These are phyloP conservation scores for Protostelium mycophagum DNA, from an alignment of 78 protist species.

Conservation along the genomic window DNA sequence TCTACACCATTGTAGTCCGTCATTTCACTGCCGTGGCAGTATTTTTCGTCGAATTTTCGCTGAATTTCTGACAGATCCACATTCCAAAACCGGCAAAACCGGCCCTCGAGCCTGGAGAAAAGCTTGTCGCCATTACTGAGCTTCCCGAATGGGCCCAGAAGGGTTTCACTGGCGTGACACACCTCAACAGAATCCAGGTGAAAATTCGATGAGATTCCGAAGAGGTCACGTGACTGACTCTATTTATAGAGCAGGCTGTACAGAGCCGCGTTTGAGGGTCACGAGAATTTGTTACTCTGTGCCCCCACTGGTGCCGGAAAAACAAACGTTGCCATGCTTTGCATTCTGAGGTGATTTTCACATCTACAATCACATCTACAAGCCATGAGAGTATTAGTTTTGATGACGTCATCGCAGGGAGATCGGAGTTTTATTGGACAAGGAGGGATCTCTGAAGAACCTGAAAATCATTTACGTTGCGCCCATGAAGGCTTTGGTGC, in stretches of 20 bases:
- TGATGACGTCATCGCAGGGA: conserved; percentile 58
- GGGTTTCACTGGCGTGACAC: background rate
- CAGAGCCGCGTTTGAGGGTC: conserved; percentile 73
- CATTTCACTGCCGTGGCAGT: no score
- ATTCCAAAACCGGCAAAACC: background rate
- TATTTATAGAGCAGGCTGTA: conserved; percentile 64
- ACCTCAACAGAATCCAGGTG: conserved; percentile 20
- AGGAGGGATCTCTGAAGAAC: conserved; percentile 35
- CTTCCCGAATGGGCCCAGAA: background rate
- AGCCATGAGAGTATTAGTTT: no score
- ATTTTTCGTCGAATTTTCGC: no score
- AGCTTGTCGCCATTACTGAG: background rate
- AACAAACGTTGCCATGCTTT: conserved; percentile 76
- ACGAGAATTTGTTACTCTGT: conserved; percentile 93
- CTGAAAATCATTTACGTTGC: conserved; percentile 98
- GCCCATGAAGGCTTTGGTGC: conserved; percentile 99
- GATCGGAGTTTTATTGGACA: conserved; percentile 23
- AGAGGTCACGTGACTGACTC: no score
- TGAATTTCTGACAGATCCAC: conserved; percentile 79
- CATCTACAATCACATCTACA: no score
- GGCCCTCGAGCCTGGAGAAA: conserved; percentile 5
- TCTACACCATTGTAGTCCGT: no score
- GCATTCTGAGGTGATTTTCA: conserved; percentile 64
- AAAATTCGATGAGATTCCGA: no score
- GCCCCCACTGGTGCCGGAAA: conserved; percentile 95